These are phyloP conservation scores for Nelumbo lutea DNA, from an alignment of 164 flowering plant genomes.

Conservation along the genomic window DNA sequence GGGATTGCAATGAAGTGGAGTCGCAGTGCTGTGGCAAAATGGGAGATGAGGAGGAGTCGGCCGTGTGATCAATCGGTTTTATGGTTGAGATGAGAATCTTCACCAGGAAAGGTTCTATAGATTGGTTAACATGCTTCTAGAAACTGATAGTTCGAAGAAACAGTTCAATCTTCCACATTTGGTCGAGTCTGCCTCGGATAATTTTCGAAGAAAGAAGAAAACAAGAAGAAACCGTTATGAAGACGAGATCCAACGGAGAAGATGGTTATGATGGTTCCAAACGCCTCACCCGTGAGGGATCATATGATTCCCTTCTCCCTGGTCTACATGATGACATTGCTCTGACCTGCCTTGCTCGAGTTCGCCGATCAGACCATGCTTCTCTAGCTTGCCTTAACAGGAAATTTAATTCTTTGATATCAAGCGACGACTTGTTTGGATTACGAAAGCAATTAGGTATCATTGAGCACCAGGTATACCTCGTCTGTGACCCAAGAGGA, in stretches of 20 bases:
- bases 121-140: not conserved
- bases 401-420: slow-evolving; percentile 40
- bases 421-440: slow-evolving; percentile 40
- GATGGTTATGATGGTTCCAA: not conserved
- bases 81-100: not conserved
- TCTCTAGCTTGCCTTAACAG: slow-evolving; percentile 38
- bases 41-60: no score
- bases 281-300: not conserved
- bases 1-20: not conserved
- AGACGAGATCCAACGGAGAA: not conserved
- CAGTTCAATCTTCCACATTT: not conserved
- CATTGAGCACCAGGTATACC: slow-evolving; percentile 53
- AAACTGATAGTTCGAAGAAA: not conserved
- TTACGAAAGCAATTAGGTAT: slow-evolving; percentile 45
- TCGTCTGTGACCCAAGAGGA: slow-evolving; percentile 52
- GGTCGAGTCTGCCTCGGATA: not conserved
- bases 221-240: not conserved
- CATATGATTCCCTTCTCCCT: slow-evolving; percentile 11
- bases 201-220: not conserved
- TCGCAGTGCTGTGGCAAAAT: no score
- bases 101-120: not conserved
- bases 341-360: slow-evolving; percentile 35
- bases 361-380: slow-evolving; percentile 48
- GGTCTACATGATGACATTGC: slow-evolving; percentile 39
- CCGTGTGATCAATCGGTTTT: no score